Conservation (phyloP, 2,329 filamentous ascomycete species). For the Thielaviopsis punctulata region DNA sequence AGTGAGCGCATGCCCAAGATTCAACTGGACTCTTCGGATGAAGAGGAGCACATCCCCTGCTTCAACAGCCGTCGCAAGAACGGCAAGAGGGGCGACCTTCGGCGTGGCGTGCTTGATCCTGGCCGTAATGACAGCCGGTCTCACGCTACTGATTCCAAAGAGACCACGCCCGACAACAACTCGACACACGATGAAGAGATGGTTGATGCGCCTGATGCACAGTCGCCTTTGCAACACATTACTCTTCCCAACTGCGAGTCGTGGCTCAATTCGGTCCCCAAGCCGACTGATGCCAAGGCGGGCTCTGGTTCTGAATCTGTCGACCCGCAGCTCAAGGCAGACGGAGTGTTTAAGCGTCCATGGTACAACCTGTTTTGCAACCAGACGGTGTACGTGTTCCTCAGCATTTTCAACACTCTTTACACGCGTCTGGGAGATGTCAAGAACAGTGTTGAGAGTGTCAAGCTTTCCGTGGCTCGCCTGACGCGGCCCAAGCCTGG, state of each 20-base stretch:
- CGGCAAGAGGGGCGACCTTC: conserved; percentile 63
- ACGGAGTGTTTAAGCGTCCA: conserved; percentile 64
- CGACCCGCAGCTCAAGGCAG: conserved; percentile 50
- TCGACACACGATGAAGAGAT: conserved; percentile 65
- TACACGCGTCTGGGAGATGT: conserved; percentile 71
- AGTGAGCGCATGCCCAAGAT: conserved; percentile 50
- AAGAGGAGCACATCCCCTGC: conserved; percentile 55
- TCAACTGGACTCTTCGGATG: conserved; percentile 53
- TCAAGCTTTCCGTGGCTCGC: conserved; percentile 55
- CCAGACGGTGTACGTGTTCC: conserved; percentile 82
- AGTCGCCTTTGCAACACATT: conserved; percentile 41
- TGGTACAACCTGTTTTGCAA: conserved; percentile 87
- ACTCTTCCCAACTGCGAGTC: conserved; percentile 29
- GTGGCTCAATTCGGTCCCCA: conserved; percentile 45
- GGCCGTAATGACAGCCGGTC: conserved; percentile 52
- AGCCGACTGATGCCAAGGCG: conserved; percentile 31
- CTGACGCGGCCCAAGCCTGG: conserved; percentile 65
- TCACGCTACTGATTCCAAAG: conserved; percentile 63
- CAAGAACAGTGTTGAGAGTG: conserved; percentile 61
- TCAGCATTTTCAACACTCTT: conserved; percentile 81
- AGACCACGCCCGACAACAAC: conserved; percentile 71
- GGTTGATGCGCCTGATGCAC: conserved; percentile 41
- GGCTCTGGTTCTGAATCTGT: conserved; percentile 31
- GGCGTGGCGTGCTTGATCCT: conserved; percentile 71
- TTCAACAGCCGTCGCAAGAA: conserved; percentile 48